These are phyloP conservation scores for Paracorniculantispora psalliotae DNA, from an alignment of 2,329 filamentous ascomycete genomes.

Conservation along the genomic window DNA sequence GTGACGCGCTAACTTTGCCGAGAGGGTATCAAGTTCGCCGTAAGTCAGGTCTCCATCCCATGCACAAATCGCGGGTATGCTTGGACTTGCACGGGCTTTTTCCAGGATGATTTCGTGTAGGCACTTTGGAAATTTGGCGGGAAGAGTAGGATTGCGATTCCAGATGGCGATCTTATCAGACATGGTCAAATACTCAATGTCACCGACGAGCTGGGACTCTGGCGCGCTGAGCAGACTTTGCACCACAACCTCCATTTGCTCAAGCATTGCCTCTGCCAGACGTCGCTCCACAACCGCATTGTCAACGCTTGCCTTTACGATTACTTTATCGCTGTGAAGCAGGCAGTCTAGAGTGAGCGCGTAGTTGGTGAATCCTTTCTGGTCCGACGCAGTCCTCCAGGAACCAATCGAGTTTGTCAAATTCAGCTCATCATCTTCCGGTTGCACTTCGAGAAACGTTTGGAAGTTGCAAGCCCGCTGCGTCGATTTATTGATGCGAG, in stretches of 20 bases:
- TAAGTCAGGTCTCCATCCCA: not conserved
- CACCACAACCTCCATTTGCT: not conserved
- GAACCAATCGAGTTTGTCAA: not conserved
- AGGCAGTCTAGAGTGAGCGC: not conserved
- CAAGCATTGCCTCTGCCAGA: not conserved
- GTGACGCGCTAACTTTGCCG: not conserved
- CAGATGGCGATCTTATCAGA: not conserved
- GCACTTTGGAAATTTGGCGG: not conserved
- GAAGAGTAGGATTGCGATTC: not conserved
- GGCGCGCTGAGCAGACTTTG: not conserved
- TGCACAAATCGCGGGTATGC: not conserved
- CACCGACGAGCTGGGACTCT: not conserved
- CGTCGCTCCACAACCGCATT: not conserved
- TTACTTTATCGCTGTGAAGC: not conserved
- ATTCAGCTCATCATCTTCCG: not conserved
- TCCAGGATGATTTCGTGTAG: not conserved
- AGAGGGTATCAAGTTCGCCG: not conserved
- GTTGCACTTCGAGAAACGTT: constrained; percentile 17
- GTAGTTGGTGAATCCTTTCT: not conserved
- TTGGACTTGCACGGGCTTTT: not conserved
- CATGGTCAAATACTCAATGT: not conserved
- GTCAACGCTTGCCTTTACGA: not conserved
- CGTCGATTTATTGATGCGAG: constrained; percentile 6
- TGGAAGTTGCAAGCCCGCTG: constrained; percentile 13
- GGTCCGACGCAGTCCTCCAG: not conserved